phyloP scores from a whole-genome alignment of 495 filamentous ascomycete species.

The Aspergillus campestris region DNA sequence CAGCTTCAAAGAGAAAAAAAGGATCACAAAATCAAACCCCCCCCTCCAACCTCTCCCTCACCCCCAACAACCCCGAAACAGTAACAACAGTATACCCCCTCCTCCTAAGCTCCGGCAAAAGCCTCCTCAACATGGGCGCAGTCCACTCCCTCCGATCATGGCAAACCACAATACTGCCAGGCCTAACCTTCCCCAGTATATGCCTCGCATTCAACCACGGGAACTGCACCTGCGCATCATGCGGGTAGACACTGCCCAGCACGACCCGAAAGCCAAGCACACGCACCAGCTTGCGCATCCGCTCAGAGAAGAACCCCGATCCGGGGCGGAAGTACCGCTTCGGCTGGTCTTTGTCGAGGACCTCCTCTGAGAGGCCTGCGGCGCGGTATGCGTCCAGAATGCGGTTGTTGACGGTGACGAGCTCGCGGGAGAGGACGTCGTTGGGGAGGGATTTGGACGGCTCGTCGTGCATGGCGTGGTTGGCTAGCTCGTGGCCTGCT shows the following conservation, averaged over 20 bases:
- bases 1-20: no score
- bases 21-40: background rate
- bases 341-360: conserved; percentile 15
- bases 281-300: conserved; percentile 50
- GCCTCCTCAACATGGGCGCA: conserved; percentile 58
- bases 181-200: conserved; percentile 65
- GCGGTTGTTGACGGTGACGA: conserved; percentile 32
- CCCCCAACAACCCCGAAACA: conserved; percentile 53
- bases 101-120: conserved; percentile 59
- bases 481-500: conserved; percentile 63
- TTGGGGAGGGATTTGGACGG: conserved; percentile 44
- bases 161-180: conserved; percentile 71
- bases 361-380: conserved; percentile 9
- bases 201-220: conserved; percentile 66
- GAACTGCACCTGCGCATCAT: conserved; percentile 70
- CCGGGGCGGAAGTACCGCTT: conserved; percentile 69
- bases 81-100: conserved; percentile 62
- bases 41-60: conserved; percentile 1
- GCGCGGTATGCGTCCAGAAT: conserved; percentile 49
- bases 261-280: conserved; percentile 57
- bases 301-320: conserved; percentile 64
- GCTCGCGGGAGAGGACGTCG: conserved; percentile 27
- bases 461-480: conserved; percentile 83
- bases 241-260: conserved; percentile 75
- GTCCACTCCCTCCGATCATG: conserved; percentile 80